Base-by-base conservation (phyloP, 805 yeast genomes). In the Metschnikowia kunwiensis region DNA sequence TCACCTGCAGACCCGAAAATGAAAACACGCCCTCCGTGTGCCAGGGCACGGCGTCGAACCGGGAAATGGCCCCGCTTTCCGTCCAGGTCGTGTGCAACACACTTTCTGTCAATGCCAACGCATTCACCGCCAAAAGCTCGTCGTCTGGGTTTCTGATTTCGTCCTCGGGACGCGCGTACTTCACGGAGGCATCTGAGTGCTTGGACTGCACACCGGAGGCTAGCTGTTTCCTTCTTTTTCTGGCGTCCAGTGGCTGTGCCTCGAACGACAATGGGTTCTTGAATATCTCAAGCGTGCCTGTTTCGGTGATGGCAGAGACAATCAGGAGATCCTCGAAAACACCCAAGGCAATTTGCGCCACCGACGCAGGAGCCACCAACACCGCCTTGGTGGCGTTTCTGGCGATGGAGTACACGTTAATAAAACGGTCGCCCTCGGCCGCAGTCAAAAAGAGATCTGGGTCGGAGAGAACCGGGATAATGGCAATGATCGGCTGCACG, bases 341-440 rank as follows among this genome's bases (percentile, higher is more conserved):
- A 5, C 63, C 68, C 39, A 68, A 59, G 0, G 74, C 55, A 7
- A 83, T 54, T 6, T 63, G 59, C 1, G 55, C 39, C 10, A 86
- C 77, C 32, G 83, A 75, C 11, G 86, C 68, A 44, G 82, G 83
- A 3, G 89, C 70, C 11, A 84, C 88, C 38, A 86, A 73, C 3
- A 88, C 84, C 7, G 70, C 59, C 16, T 63, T 60, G 2, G 80
- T 67, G 3, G 76, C 53, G 19, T 61, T 53, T 30, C 64, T 60
- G 21, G 67, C 60, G 2, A 78, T 37, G 8, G 82, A 73, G 53
- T 82, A 80, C 24, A 84, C 65, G 55, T 86, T 86, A 47, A 88
- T 71, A 57, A 86, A 87, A 48, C 97, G 74, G 58, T 89, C 97
- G 42, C 80, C 81, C 23, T 67, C 66, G 1, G 96, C 94, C 34